These are phyloP conservation scores for Vitis hybrid DNA, from an alignment of 177 flowering plant species.

Conservation along the genomic window DNA sequence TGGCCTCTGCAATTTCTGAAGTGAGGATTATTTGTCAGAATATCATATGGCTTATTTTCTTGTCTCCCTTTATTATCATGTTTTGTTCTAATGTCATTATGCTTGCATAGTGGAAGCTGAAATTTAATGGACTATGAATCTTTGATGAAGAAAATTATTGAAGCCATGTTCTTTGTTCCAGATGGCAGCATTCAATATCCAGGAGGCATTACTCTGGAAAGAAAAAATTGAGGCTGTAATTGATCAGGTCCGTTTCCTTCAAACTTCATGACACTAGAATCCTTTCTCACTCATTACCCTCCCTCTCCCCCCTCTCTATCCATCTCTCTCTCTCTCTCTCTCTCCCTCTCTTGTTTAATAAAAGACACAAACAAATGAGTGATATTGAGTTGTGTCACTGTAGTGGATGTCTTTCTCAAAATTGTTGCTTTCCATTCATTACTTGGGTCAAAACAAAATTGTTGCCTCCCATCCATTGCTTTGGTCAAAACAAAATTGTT, in stretches of 20 bases:
- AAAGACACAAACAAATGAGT: too few relatives aligned
- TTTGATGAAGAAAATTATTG: neutral
- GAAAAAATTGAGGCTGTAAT: constrained; percentile 90
- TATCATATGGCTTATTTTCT: neutral
- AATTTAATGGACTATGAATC: neutral
- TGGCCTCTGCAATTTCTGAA: neutral
- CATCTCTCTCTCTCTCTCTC: neutral
- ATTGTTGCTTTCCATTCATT: too few relatives aligned
- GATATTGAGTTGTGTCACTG: too few relatives aligned
- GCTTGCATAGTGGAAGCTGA: neutral
- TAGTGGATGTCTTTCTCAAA: too few relatives aligned
- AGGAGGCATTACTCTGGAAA: constrained; percentile 95
- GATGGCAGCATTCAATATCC: constrained; percentile 99
- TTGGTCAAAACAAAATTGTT: too few relatives aligned
- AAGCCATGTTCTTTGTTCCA: constrained; percentile 30
- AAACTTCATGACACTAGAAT: neutral
- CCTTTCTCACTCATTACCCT: too few relatives aligned
- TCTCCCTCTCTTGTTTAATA: neutral
- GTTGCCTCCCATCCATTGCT: too few relatives aligned
- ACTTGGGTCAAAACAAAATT: too few relatives aligned
- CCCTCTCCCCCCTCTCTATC: too few relatives aligned
- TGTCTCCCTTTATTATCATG: neutral
- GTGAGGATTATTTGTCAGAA: too few relatives aligned
- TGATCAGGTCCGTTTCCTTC: constrained; percentile 65
- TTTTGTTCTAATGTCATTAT: neutral